phyloP scores from a whole-genome alignment of 768 basidiomycete species.

The Dacryopinax primogenitus region DNA sequence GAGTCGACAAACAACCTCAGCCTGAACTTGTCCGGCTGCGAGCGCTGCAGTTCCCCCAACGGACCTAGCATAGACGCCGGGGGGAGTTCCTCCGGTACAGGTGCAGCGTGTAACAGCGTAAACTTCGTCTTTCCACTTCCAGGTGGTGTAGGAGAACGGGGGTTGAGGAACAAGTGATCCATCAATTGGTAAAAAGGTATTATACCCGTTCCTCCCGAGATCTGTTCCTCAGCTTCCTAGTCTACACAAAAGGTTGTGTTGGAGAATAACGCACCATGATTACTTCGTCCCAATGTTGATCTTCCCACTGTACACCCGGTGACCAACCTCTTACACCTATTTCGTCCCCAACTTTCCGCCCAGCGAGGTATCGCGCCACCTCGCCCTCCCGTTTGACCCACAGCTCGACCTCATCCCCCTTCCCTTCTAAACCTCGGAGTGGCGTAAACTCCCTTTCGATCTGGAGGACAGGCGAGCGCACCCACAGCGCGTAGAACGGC shows the following conservation, averaged over 20 bases:
- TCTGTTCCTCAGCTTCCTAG: constrained; percentile 32
- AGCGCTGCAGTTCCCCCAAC: constrained; percentile 36
- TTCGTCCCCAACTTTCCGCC: constrained; percentile 48
- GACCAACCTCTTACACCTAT: constrained; percentile 70
- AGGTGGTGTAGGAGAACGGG: constrained; percentile 12
- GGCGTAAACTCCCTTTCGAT: constrained; percentile 80
- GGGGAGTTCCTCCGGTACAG: constrained; percentile 49
- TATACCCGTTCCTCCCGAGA: constrained; percentile 79
- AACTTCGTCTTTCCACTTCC: constrained; percentile 38
- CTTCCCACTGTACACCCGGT: constrained; percentile 46
- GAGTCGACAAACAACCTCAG: constrained; percentile 54
- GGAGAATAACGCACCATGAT: constrained; percentile 44
- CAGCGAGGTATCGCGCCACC: constrained; percentile 71
- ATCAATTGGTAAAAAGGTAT: constrained; percentile 75
- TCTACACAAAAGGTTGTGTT: constrained; percentile 1
- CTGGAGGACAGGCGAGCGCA: constrained; percentile 33
- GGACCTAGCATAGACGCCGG: constrained; percentile 48
- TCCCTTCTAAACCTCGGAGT: constrained; percentile 48
- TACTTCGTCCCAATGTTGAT: constrained; percentile 57
- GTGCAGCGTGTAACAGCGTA: constrained; percentile 62
- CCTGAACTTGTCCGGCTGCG: constrained; percentile 44
- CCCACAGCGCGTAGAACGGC: not conserved
- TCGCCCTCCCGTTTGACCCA: constrained; percentile 83
- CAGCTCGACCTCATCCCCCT: constrained; percentile 49
- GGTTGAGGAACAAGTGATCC: constrained; percentile 36